Base-by-base conservation (phyloP, 2,329 filamentous ascomycete species). In the Biscogniauxia mediterranea region DNA sequence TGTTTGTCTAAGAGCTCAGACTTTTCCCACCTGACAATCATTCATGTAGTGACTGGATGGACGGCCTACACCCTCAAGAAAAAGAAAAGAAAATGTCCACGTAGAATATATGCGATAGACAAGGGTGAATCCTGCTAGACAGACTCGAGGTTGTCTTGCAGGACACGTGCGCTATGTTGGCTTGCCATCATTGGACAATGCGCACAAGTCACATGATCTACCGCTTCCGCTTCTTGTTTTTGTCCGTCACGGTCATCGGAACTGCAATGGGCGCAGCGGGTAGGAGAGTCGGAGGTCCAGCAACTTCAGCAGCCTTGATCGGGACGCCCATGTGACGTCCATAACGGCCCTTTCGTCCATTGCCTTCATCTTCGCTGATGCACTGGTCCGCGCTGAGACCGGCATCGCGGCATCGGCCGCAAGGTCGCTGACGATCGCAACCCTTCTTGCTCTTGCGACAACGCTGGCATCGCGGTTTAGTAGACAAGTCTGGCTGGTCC, bases 381-480 rank as follows among this genome's bases (percentile, higher is more conserved):
- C 95, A 99, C 66, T 94, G 92, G 68, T 98, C 95, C 62, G 92
- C 88, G 60, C 91, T 90, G 70, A 99, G 92, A 20, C 95, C 95
- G 52, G 95, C 95, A 78, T 99, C 95, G 75, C 93, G 92, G 86
- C 95, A 99, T 65, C 95, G 88, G 59, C 93, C 92, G 73, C 95
- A 99, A 26, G 95, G 95, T 49, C 95, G 89, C 78, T 98, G 95
- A 61, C 95, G 89, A 79, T 99, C 95, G 74, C 95, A 99, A 13
- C 95, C 95, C 80, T 99, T 99, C 84, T 99, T 99, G 80, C 94
- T 98, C 86, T 99, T 99, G 71, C 95, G 90, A 83, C 95, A 99
- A 61, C 95, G 90, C 76, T 99, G 95, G 81, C 95, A 99, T 65
- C 95, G 93, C 60, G 95, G 95, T 79, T 98, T 97, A 67, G 90